phyloP scores from a whole-genome alignment of 2,329 filamentous ascomycete species.

The Nemania abortiva region DNA sequence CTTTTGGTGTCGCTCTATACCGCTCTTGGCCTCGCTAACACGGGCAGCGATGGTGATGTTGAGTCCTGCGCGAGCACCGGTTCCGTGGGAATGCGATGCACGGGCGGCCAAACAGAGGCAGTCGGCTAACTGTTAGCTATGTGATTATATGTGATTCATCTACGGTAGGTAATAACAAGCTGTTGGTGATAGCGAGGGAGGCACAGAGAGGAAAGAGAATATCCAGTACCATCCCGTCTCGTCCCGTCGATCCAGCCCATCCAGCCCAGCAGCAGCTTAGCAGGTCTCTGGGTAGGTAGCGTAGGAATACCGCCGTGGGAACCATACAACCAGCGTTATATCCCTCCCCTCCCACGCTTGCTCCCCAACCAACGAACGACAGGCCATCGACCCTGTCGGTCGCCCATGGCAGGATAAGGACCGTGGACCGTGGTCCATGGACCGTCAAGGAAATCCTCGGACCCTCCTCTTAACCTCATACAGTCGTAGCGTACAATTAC shows the following conservation, averaged over 20 bases:
- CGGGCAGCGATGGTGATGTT: constrained; percentile 2
- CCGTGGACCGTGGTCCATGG: constrained; percentile 23
- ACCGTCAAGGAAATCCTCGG: constrained; percentile 37
- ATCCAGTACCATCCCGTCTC: background rate
- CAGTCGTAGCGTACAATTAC: constrained; percentile 26
- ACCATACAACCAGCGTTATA: constrained; percentile 36
- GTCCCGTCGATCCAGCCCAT: background rate
- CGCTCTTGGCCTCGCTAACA: constrained; percentile 32
- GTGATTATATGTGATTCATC: constrained; percentile 10
- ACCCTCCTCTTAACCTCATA: constrained; percentile 35
- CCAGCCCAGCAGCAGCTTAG: constrained; percentile 8
- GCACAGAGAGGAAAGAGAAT: background rate
- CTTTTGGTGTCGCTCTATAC: constrained; percentile 37
- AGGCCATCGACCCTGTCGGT: constrained; percentile 34
- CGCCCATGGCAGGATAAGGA: constrained; percentile 26
- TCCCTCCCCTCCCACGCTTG: constrained; percentile 33
- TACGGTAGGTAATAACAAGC: constrained; percentile 10
- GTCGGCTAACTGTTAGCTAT: constrained; percentile 16
- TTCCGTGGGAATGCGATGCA: constrained; percentile 25
- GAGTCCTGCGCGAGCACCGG: constrained; percentile 16
- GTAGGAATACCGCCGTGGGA: constrained; percentile 15
- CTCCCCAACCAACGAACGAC: constrained; percentile 36
- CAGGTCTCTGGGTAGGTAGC: background rate
- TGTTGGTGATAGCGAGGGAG: constrained; percentile 2
- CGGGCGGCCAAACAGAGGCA: constrained; percentile 26